These are phyloP conservation scores for Craspedostauros australis DNA, from an alignment of 108 stramenopile species.

Conservation along the genomic window DNA sequence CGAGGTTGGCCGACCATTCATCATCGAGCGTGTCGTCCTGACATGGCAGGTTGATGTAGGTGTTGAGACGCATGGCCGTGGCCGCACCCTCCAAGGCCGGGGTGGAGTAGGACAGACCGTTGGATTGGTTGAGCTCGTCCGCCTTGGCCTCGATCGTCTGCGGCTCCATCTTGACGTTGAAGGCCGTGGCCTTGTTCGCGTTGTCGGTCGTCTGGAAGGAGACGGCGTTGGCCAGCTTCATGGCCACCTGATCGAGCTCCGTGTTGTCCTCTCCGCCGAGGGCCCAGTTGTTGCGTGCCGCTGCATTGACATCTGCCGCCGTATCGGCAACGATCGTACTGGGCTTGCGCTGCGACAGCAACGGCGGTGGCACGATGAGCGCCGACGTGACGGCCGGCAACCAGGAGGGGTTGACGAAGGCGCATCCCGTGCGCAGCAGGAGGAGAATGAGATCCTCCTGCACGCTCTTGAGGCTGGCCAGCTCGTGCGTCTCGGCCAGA, in stretches of 20 bases:
- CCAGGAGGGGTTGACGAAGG: constrained; percentile 33
- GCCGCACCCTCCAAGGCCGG: constrained; percentile 53
- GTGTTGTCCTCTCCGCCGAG: constrained; percentile 4
- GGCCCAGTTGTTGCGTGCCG: too few species aligned
- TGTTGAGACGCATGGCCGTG: constrained; percentile 62
- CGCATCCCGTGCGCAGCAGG: constrained; percentile 47
- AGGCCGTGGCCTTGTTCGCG: constrained; percentile 21
- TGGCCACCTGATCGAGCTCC: constrained; percentile 10
- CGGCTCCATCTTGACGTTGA: constrained; percentile 31
- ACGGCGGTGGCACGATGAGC: constrained; percentile 50
- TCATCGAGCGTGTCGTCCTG: constrained; percentile 44
- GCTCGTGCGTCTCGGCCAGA: constrained; percentile 47
- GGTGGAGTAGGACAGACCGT: constrained; percentile 64
- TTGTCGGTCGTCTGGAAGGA: constrained; percentile 38
- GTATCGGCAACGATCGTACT: too few species aligned
- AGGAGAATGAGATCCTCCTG: constrained; percentile 68
- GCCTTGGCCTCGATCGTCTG: constrained; percentile 19
- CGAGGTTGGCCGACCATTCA: constrained; percentile 59
- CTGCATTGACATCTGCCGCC: too few species aligned
- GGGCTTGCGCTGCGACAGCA: too few species aligned
- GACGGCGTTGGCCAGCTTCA: constrained; percentile 74
- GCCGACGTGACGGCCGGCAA: constrained; percentile 56
- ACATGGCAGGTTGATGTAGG: constrained; percentile 55
- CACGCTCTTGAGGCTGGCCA: constrained; percentile 52
- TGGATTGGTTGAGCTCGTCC: constrained; percentile 49